These are phyloP conservation scores for Neurospora sp. DNA, from an alignment of 495 filamentous ascomycete genomes.

Conservation along the genomic window DNA sequence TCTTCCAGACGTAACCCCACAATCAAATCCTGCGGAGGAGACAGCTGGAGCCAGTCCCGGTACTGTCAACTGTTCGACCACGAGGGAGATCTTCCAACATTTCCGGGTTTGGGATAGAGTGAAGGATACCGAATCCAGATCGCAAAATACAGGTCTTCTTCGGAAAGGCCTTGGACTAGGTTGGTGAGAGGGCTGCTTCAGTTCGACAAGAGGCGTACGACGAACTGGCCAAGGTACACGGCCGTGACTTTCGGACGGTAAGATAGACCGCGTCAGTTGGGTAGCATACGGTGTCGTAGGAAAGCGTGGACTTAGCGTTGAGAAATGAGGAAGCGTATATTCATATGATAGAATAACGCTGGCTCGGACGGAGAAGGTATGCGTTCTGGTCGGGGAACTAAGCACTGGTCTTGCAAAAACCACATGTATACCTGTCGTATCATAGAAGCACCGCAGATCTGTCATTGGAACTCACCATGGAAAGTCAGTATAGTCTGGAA, in stretches of 20 bases:
- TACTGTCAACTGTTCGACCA: neutral
- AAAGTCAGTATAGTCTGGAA: neutral
- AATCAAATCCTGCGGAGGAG: neutral
- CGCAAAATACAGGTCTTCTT: neutral
- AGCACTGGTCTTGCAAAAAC: neutral
- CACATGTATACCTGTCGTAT: neutral
- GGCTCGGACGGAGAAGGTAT: neutral
- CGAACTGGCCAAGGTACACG: neutral
- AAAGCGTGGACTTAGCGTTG: neutral
- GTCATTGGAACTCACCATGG: neutral
- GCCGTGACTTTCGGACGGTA: neutral
- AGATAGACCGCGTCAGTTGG: neutral
- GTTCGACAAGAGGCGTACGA: neutral
- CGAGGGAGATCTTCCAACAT: neutral
- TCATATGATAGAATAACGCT: neutral
- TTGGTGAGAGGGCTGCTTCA: neutral
- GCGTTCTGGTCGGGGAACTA: neutral
- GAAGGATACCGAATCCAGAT: neutral
- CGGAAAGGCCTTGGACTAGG: neutral
- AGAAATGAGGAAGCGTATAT: neutral
- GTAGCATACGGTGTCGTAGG: neutral
- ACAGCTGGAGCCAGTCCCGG: neutral
- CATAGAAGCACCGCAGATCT: neutral
- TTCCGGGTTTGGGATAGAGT: neutral
- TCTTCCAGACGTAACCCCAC: neutral